phyloP scores from a whole-genome alignment of 345 rosid genomes.

The Citrus glauca region DNA sequence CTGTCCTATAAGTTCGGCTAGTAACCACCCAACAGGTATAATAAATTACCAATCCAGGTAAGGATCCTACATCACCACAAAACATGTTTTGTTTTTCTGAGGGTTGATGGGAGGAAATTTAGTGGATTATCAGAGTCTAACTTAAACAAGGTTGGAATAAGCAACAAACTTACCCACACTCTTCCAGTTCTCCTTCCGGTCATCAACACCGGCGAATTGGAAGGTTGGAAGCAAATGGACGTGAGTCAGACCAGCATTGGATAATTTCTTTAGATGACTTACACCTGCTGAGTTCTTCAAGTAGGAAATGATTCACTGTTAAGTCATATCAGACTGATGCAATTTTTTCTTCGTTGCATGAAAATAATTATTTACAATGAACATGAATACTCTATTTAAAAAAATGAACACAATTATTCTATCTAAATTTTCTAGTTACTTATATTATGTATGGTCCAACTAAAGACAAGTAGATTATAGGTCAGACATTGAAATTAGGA shows the following conservation, averaged over 20 bases:
- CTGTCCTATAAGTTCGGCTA: not conserved
- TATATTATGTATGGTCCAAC: not conserved
- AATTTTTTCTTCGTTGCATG: not conserved
- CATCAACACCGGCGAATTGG: constrained; percentile 88
- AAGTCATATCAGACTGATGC: not conserved
- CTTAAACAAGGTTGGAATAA: not conserved
- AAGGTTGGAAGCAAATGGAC: constrained; percentile 83
- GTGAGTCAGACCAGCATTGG: constrained; percentile 86
- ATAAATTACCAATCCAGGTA: not conserved
- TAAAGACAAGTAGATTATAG: not conserved
- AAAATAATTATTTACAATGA: not conserved
- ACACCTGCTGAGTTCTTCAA: constrained; percentile 80
- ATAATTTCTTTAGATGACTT: constrained; percentile 71
- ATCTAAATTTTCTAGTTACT: not conserved
- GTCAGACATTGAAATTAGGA: not conserved
- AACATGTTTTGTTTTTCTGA: not conserved
- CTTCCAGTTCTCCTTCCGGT: constrained; percentile 83
- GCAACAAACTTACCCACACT: constrained; percentile 48
- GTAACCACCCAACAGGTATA: not conserved
- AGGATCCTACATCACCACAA: not conserved
- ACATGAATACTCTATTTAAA: not conserved
- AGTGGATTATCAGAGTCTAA: not conserved
- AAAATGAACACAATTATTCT: not conserved
- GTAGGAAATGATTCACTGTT: constrained; percentile 10
- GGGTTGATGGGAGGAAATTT: not conserved